Base-by-base conservation (phyloP, 257 asterid species). In the Ballota nigra region DNA sequence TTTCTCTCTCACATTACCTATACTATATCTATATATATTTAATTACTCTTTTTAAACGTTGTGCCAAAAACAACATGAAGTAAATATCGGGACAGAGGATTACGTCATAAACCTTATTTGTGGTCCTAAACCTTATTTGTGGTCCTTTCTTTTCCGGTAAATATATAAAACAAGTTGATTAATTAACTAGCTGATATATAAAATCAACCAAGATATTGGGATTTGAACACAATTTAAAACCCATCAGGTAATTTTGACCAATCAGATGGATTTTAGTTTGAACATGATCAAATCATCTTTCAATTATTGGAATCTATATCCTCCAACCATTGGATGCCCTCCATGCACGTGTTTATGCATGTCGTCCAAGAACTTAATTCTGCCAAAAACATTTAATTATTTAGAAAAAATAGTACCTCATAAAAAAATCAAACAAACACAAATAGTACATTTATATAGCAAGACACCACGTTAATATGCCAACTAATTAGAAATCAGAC, bases 301-400 rank as follows among this genome's bases (percentile, higher is more conserved):
- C 62, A 74, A 66, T 66, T 55, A 78, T 70, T 74, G 77, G 72
- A 71, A 70, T 79, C 80, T 60, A 70, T 28, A 59, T 24, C 71
- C 36, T 22, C 34, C 31, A 49, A 33, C 75, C 83, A 70, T 65
- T 75, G 83, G 83, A 75, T 79, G 75, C 83, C 69, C 68, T 75
- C 79, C 1, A 26, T 71, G 78, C 80, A 79, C 80, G 83, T 79
- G 76, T 74, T 74, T 73, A 41, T 69, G 66, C 60, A 68, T 28
- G 40, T 69, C 65, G 40, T 69, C 58, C 62, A 68, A 59, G 70
- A 74, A 9, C 69, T 64, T 63, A 31, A 53, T 64, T 74, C 23
- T 65, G 33, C 77, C 29, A 6, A 33, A 64, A 15, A 28, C 1
- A 1, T 56, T 26, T 2, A 9, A 18, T 15, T 36, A 15, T 16